Base-by-base conservation (phyloP, 345 rosid species). In the Melastoma malabathricum region DNA sequence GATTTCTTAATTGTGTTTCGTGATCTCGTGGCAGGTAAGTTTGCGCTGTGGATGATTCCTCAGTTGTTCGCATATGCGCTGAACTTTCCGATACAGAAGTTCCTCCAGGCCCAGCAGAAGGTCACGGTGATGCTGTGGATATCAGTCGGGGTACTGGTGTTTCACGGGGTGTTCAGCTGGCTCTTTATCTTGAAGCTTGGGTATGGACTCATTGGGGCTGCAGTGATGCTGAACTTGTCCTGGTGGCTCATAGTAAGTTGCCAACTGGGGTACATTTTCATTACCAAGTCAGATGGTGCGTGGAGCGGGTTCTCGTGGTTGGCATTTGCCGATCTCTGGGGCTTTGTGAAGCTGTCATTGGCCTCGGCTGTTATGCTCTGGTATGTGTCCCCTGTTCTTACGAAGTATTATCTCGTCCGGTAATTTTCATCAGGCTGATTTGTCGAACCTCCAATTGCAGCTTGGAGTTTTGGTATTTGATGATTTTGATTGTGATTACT, bases 401-500 rank as follows among this genome's bases (percentile, higher is more conserved):
- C 18, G 13, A 34, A 22, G 13, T 13, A 38, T 13, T 22, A 9
- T 20, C 29, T 14, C 10, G 34, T 17, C 1, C 5, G 15, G 58
- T 25, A 4, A 23, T 9, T 6, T n/a, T 20, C 39, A 17, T 34
- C 12, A 18, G 17, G 18, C 18, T 17, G 10, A 13, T 15, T 2
- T 18, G 41, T 22, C 25, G 58, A 55, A 16, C 44, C 14, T 25
- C 61, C 52, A 3, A 49, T 12, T 73, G 63, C 73, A 90, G 98
- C 80, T 79, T 90, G 83, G 96, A 86, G 71, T 82, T 86, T 56
- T 90, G 96, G 96, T 90, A 82, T 75, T 59, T 86, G 71, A 86
- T 80, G 94, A 20, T 86, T 39, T 64, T 90, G 52, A 55, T 84
- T 15, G 87, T 84, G 57, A 66, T 90, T 50, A 75, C 94, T 5